Evolutionary conservation across 345 rosid genomes (phyloP).

Genomic region (Citrus sp.): DNA sequence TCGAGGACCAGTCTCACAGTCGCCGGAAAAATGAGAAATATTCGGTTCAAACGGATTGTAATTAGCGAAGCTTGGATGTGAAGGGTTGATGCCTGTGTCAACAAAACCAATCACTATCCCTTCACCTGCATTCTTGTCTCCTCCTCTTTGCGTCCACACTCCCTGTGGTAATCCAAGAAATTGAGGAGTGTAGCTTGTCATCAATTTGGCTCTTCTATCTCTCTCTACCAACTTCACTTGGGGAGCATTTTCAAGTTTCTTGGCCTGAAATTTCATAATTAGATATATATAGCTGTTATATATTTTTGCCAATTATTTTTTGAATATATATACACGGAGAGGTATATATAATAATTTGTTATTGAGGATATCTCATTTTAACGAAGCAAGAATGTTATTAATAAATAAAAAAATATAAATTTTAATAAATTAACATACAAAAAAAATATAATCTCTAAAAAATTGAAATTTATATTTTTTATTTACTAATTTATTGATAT

Average conservation of each 20-base stretch:
- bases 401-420: too few relatives aligned
- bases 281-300: too few relatives aligned
- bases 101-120: slow-evolving; percentile 75
- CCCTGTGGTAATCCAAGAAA: slow-evolving; percentile 59
- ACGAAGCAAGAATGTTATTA: too few relatives aligned
- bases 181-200: slow-evolving; percentile 80
- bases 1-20: slow-evolving; percentile 63
- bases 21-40: slow-evolving; percentile 62
- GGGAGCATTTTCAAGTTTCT: slow-evolving; percentile 41
- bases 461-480: too few relatives aligned
- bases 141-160: slow-evolving; percentile 51
- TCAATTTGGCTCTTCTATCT: slow-evolving; percentile 75
- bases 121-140: slow-evolving; percentile 50
- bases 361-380: too few relatives aligned
- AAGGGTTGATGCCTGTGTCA: slow-evolving; percentile 76
- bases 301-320: too few relatives aligned
- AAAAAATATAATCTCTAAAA: too few relatives aligned
- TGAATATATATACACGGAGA: too few relatives aligned
- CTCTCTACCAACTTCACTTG: slow-evolving; percentile 70
- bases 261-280: slow-evolving; percentile 39
- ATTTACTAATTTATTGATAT: too few relatives aligned
- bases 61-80: slow-evolving; percentile 66
- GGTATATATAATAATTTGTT: too few relatives aligned
- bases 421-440: too few relatives aligned
- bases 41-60: slow-evolving; percentile 40